Evolutionary conservation across 768 basidiomycete genomes (phyloP), one percentile per base, ranked within the genome.

Genomic region (Mycena amicta): DNA sequence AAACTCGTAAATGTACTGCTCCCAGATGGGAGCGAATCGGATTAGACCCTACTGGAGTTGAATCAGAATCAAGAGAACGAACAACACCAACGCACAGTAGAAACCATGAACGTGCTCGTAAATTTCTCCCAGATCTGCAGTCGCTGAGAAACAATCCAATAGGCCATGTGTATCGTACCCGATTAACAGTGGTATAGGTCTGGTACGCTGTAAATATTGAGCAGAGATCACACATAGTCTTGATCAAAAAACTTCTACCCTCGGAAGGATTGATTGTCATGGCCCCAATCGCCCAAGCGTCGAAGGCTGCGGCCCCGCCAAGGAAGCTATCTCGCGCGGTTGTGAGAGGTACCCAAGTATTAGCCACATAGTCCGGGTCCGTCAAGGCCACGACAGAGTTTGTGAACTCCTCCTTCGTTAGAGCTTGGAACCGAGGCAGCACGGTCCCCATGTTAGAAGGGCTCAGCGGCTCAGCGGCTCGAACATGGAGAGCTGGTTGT

Each of bases 71-170:
- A 54, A 18, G 20, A 33, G 20, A 43, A n/a, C 53, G 49, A 40
- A 13, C 26, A 37, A 50, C 31, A 3, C 23, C 23, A 43, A 5
- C 3, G 16, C 18, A 87, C 88, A 16, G 67, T 61, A 22, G 82
- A 77, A 0, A 83, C 78, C 0, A 50, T 27, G 62, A 86, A 86
- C 0, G 81, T 85, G 66, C 75, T 83, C 16, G 66, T 63, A 66
- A 93, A 92, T 61, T 90, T 90, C 43, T 82, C 69, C 90, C 90
- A 92, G 49, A 92, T 92, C 89, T 91, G n/a, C n/a, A n/a, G n/a
- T n/a, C n/a, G n/a, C n/a, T n/a, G n/a, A n/a, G n/a, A n/a, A n/a
- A n/a, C n/a, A n/a, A n/a, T n/a, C n/a, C n/a, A n/a, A n/a, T n/a
- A n/a, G n/a, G n/a, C n/a, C n/a, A n/a, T n/a, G n/a, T n/a, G n/a